Conservation (phyloP, 352 stramenopile species). For the Pythium oligandrum region DNA sequence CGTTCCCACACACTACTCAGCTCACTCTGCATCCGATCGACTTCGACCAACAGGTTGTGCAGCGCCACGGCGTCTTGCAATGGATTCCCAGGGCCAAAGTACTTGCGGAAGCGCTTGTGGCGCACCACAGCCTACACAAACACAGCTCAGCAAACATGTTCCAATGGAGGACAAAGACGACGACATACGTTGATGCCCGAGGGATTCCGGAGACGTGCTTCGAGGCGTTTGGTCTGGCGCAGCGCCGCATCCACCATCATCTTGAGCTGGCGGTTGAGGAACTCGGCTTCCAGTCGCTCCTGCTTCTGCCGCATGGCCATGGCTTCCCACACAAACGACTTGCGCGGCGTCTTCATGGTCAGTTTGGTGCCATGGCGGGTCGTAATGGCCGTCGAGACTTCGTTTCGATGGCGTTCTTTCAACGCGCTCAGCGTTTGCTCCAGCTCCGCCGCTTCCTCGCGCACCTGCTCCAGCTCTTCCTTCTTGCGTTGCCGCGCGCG, state of each 20-base stretch:
- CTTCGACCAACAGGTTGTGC: conserved; percentile 5
- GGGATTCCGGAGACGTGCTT: background rate
- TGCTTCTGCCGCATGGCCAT: conserved; percentile 5
- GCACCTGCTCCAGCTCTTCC: conserved; percentile 2
- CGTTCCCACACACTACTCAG: background rate
- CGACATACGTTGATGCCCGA: background rate
- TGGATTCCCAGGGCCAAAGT: background rate
- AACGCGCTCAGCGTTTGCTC: conserved; percentile 7
- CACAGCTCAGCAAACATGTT: too few relatives aligned
- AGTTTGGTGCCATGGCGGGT: too few relatives aligned
- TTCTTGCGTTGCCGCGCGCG: conserved; percentile 13
- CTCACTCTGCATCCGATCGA: conserved; percentile 7
- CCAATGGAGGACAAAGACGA: too few relatives aligned
- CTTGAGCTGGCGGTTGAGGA: conserved; percentile 6
- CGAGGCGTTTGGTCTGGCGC: conserved; percentile 5
- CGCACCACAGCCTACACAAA: background rate
- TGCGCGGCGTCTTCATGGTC: too few relatives aligned
- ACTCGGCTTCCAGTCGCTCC: conserved; percentile 9
- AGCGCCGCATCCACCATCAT: conserved; percentile 4
- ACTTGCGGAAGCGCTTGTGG: conserved; percentile 8
- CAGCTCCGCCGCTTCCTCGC: background rate
- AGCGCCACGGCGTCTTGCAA: conserved; percentile 1
- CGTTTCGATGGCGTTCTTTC: conserved; percentile 3
- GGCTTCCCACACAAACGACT: conserved; percentile 3
- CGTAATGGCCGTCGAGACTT: too few relatives aligned